These are phyloP conservation scores for Podaxis mareebaensis DNA, from an alignment of 768 basidiomycete genomes.

Conservation along the genomic window DNA sequence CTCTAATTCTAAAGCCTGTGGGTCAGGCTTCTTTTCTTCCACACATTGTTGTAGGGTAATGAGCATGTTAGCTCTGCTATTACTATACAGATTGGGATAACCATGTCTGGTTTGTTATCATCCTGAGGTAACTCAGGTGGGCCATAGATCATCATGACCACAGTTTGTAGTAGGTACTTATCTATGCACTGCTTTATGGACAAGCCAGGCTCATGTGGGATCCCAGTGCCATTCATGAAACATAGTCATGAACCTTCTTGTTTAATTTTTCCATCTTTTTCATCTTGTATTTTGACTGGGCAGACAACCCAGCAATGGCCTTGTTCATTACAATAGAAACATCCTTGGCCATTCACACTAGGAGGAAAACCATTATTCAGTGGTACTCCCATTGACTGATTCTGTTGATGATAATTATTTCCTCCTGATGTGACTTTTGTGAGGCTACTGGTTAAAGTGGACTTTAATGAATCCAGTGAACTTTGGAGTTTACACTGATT, in stretches of 20 bases:
- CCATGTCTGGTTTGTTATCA: background rate
- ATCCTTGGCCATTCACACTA: background rate
- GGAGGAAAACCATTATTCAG: too few relatives aligned
- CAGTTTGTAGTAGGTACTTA: background rate
- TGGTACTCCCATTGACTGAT: too few relatives aligned
- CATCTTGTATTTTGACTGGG: background rate
- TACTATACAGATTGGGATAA: background rate
- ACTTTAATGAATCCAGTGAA: too few relatives aligned
- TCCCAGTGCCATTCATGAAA: background rate
- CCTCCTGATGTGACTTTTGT: too few relatives aligned
- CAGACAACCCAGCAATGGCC: background rate
- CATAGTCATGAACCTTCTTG: background rate
- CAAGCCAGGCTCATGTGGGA: background rate
- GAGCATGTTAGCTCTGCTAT: background rate
- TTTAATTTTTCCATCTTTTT: background rate
- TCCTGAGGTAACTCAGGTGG: background rate
- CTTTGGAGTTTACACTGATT: too few relatives aligned
- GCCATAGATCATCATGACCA: background rate
- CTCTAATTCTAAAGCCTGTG: background rate
- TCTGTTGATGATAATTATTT: too few relatives aligned
- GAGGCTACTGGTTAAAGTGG: too few relatives aligned
- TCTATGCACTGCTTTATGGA: background rate
- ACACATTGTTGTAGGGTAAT: background rate
- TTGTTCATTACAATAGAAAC: conserved; percentile 4
- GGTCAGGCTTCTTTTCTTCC: too few relatives aligned